A percentile compares a stretch with the other conserved stretches of the same genome.
Evolutionary conservation across 164 flowering plant genomes (phyloP).

Genomic region (Stephania yunnanensis): DNA sequence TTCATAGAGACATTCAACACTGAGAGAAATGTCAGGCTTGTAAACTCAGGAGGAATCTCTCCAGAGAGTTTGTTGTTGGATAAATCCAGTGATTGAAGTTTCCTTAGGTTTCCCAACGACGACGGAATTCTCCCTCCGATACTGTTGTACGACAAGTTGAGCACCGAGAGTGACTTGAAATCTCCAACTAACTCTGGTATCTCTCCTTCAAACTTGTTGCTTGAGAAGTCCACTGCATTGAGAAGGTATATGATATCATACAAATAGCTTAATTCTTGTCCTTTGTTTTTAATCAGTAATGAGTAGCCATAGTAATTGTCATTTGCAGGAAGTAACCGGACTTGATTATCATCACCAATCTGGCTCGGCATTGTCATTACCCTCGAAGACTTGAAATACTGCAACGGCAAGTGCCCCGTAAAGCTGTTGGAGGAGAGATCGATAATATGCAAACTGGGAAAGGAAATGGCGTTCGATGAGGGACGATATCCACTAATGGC

Average conservation of each 20-base stretch:
- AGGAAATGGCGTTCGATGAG: not conserved
- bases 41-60: slow-evolving; percentile 23
- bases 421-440: slow-evolving; percentile 18
- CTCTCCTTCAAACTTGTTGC: slow-evolving; percentile 37
- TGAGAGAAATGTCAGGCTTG: slow-evolving; percentile 21
- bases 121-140: slow-evolving; percentile 31
- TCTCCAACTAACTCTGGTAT: slow-evolving; percentile 43
- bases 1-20: slow-evolving; percentile 33
- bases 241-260: slow-evolving; percentile 35
- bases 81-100: slow-evolving; percentile 29
- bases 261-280: slow-evolving; percentile 26
- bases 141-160: slow-evolving; percentile 39
- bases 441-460: slow-evolving; percentile 14
- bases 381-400: slow-evolving; percentile 8
- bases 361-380: slow-evolving; percentile 23
- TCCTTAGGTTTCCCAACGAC: slow-evolving; percentile 25
- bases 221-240: slow-evolving; percentile 48
- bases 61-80: slow-evolving; percentile 29
- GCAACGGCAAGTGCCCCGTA: not conserved
- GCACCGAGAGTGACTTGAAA: slow-evolving; percentile 32
- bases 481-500: slow-evolving; percentile 10
- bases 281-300: slow-evolving; percentile 39
- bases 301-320: slow-evolving; percentile 29
- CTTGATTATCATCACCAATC: not conserved
- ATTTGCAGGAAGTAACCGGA: not conserved